Conservation (phyloP, 2,329 filamentous ascomycete genomes). For the Penicillium sp. region DNA sequence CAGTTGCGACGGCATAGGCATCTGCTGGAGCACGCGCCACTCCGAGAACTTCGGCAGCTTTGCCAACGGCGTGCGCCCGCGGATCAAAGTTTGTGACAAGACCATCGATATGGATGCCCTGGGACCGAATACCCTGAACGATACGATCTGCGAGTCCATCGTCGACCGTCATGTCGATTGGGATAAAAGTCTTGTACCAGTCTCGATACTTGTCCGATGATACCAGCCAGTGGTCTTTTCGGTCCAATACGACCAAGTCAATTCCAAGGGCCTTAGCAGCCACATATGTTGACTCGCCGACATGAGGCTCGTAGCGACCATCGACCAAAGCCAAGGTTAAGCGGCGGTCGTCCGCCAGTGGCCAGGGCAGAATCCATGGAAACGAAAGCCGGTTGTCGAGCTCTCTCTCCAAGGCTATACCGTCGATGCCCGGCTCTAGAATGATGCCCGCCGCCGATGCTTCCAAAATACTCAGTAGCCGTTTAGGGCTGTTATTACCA, state of each 20-base stretch:
- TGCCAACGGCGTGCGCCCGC: slow-evolving; percentile 25
- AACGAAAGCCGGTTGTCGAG: slow-evolving; percentile 19
- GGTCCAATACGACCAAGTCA: slow-evolving; percentile 34
- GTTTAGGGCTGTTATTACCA: too few relatives aligned
- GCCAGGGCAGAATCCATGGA: slow-evolving; percentile 17
- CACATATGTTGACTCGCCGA: slow-evolving; percentile 9
- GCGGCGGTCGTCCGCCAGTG: neutral
- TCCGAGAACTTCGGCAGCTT: slow-evolving; percentile 28
- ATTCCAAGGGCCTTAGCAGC: slow-evolving; percentile 35
- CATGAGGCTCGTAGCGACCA: slow-evolving; percentile 2
- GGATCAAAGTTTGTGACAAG: slow-evolving; percentile 36
- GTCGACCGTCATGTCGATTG: slow-evolving; percentile 25
- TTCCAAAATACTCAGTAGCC: too few relatives aligned
- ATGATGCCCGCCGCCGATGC: too few relatives aligned
- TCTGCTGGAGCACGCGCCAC: slow-evolving; percentile 27
- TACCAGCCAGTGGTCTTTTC: slow-evolving; percentile 39
- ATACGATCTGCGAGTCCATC: slow-evolving; percentile 26
- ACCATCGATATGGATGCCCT: slow-evolving; percentile 29
- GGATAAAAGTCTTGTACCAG: slow-evolving; percentile 28
- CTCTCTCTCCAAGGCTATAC: too few relatives aligned
- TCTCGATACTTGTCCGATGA: slow-evolving; percentile 22
- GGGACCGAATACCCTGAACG: slow-evolving; percentile 23
- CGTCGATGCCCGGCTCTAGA: too few relatives aligned
- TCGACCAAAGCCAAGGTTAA: slow-evolving; percentile 9
- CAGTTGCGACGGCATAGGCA: slow-evolving; percentile 26